Base-by-base conservation (phyloP, 805 yeast species). In the Zygotorulaspora chibaensis region DNA sequence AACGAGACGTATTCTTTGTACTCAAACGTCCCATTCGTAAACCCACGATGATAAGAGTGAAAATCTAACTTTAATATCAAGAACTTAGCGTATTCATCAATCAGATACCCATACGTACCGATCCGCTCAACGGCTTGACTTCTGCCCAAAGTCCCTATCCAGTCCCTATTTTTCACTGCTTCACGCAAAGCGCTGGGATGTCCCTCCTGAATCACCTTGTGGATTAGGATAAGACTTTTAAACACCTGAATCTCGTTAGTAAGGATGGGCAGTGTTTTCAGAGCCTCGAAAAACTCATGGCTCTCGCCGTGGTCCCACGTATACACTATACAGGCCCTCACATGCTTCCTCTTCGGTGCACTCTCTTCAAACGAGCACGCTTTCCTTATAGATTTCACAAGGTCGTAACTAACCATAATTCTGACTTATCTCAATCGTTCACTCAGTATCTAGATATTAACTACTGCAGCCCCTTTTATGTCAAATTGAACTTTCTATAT, bases 171-270 rank as follows among this genome's bases (percentile, higher is more conserved):
- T 50, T 80, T 73, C 58, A 80, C 84, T 1, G 88, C 97, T 57
- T 88, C 96, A 42, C 78, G 74, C 57, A 91, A 69, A 5, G 87
- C 81, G 23, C 87, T 76, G 11, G 88, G 88, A 63, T 91, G 98
- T n/a, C 99, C 99, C 66, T 91, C 99, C 64, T 93, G 98, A n/a
- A 91, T 69, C 5, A 93, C 91, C 59, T 91, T 90, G 59, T 91
- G 98, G 39, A 89, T 75, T 53, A 87, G 76, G 43, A 90, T 85
- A 60, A 93, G 71, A 12, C 95, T 83, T 63, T 91, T 91, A 71
- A 89, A 90, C 50, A 86, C 66, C 66, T 86, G 95, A 13, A 90
- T 76, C 54, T 88, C 95, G 58, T 87, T 91, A 46, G 47, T 48
- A 52, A 83, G 89, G 47, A 90, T 70, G 1, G 97, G 96, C 51